Percentiles rank a stretch among this genome's conserved stretches.
phyloP scores from a whole-genome alignment of 2,329 filamentous ascomycete genomes.

The Aspergillus fumigatiaffinis region DNA sequence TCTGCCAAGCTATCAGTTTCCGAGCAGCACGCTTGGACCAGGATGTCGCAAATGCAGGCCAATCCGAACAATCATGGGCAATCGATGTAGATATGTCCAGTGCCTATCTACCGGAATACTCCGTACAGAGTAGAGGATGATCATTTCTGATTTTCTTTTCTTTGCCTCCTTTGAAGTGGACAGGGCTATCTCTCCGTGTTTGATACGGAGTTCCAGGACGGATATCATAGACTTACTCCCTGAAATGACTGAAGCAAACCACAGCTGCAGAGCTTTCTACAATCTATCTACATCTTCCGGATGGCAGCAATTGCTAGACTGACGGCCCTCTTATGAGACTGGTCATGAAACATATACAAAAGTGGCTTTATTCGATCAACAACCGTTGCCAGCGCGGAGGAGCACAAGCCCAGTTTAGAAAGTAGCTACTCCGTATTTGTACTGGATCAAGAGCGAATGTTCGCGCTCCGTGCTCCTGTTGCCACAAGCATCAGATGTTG shows the following conservation, averaged over 20 bases:
- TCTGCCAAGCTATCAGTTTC: background rate
- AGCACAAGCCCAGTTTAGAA: too few species aligned
- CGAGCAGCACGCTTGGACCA: background rate
- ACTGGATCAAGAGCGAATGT: too few species aligned
- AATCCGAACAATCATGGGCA: background rate
- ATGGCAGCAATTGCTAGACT: background rate
- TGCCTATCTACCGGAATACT: background rate
- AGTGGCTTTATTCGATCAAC: too few species aligned
- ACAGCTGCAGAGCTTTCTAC: background rate
- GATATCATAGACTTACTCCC: background rate
- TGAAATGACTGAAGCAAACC: background rate
- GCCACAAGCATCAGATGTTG: background rate
- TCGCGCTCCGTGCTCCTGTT: background rate
- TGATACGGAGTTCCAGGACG: background rate
- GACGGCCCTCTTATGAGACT: too few species aligned
- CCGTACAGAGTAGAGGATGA: constrained; percentile 9
- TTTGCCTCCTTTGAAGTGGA: background rate
- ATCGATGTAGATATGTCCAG: background rate
- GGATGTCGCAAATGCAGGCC: background rate
- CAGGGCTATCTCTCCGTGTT: background rate
- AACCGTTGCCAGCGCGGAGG: too few species aligned
- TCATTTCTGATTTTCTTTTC: background rate
- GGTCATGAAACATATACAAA: too few species aligned
- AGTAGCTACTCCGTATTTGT: too few species aligned
- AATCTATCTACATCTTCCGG: background rate